A percentile compares a stretch with the other conserved stretches of the same genome.
Evolutionary conservation across 2,329 filamentous ascomycete species (phyloP).

Genomic region (Blastomyces emzantsi): DNA sequence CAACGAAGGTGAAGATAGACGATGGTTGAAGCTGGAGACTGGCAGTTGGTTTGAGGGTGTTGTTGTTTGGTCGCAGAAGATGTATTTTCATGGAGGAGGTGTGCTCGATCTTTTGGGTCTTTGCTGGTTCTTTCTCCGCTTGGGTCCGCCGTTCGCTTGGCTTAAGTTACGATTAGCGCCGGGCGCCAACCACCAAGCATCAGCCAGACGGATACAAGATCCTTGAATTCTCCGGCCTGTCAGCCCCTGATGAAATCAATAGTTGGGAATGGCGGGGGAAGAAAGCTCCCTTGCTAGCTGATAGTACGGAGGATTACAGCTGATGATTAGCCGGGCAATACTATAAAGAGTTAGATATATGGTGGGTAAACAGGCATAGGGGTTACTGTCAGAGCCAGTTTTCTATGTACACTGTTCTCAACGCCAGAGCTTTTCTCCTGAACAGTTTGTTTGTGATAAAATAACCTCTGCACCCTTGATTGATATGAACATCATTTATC

Average conservation of each 20-base stretch:
- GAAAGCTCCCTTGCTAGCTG: neutral
- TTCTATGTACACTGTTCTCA: too few relatives aligned
- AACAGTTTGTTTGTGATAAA: neutral
- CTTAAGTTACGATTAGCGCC: neutral
- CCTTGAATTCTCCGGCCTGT: neutral
- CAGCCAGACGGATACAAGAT: neutral
- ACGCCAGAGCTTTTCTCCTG: neutral
- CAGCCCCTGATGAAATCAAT: neutral
- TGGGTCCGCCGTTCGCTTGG: conserved; percentile 1
- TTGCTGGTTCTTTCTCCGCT: neutral
- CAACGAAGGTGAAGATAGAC: neutral
- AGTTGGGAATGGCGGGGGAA: neutral
- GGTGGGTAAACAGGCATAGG: too few relatives aligned
- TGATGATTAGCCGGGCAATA: too few relatives aligned
- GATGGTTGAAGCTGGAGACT: neutral
- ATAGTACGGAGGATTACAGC: neutral
- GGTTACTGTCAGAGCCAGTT: too few relatives aligned
- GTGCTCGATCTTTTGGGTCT: neutral
- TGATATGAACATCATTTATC: neutral
- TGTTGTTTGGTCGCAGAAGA: neutral
- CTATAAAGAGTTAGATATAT: too few relatives aligned
- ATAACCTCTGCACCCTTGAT: neutral
- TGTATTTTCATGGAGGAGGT: neutral
- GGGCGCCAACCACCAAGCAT: neutral
- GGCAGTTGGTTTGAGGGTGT: neutral